Base-by-base conservation (phyloP, 768 basidiomycete genomes). In the Leccinum sublutescens region DNA sequence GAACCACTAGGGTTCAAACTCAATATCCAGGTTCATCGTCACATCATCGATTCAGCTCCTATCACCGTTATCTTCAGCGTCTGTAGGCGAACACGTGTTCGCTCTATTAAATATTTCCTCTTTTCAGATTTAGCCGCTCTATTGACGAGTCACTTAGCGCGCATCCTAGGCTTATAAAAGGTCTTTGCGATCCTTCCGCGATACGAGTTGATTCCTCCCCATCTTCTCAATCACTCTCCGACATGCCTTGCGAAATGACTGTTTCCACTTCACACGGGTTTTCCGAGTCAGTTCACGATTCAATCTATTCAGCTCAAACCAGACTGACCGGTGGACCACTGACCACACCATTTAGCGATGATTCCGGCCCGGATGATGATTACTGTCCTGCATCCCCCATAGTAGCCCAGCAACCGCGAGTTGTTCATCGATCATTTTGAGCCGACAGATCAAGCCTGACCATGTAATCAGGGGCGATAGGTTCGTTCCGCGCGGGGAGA, bases 161-260 rank as follows among this genome's bases (percentile, higher is more conserved):
- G 12, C 17, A 21, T 60, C 66, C 34, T 70, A 19, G 34, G 57
- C 58, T 62, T 25, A 59, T 66, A 70, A 60, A 62, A 40, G 53
- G 3, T 38, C n/a, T 67, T 38, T 33, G 45, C 61, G 19, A 33
- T 1, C 6, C 21, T 5, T 45, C 2, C 2, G 29, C 29, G 29
- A 29, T 10, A 4, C 6, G 10, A 10, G n/a, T 0, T 36, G 14
- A 15, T 36, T 29, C 29, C 15, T 12, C 52, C 25, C 7, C 45
- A 12, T 3, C 17, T 55, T 9, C 14, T 21, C 5, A 2, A 19
- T 11, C 9, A 29, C 36, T 19, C 23, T 50, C 14, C 0, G 7
- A 6, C 9, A 8, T 25, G 10, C 6, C 17, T 45, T 36, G 29
- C 38, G 19, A 29, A 50, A 64, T 56, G 62, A 11, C 50, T 5